phyloP scores from a whole-genome alignment of 1,284 basidiomycete species.

The Puccinia polysora region DNA sequence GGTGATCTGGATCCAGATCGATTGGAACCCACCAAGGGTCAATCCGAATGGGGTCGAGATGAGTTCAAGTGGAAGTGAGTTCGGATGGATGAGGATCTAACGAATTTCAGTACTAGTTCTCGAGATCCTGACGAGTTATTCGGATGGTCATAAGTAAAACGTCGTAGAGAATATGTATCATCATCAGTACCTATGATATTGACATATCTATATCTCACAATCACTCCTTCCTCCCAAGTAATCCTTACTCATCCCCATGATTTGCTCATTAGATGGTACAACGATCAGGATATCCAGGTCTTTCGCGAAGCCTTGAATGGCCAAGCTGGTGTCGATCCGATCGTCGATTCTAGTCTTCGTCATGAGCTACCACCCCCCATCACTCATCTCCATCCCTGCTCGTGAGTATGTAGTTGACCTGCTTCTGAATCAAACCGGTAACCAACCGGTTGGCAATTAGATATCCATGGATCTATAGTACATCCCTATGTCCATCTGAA shows the following conservation, averaged over 20 bases:
- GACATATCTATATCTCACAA: too few species aligned
- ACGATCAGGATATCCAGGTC: constrained; percentile 30
- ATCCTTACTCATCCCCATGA: too few species aligned
- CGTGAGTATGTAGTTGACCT: too few species aligned
- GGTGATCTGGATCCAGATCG: constrained; percentile 8
- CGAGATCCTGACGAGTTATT: background rate
- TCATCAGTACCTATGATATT: too few species aligned
- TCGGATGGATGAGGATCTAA: too few species aligned
- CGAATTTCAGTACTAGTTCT: background rate
- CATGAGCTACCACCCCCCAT: background rate
- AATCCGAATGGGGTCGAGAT: background rate
- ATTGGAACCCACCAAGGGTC: background rate
- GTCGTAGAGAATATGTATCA: too few species aligned
- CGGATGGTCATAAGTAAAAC: too few species aligned
- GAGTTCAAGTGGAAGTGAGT: constrained; percentile 25
- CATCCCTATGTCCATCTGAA: too few species aligned
- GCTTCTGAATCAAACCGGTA: too few species aligned
- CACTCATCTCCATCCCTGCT: background rate
- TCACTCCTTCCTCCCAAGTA: too few species aligned
- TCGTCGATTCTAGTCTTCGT: background rate
- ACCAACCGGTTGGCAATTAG: too few species aligned
- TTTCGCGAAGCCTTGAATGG: constrained; percentile 25
- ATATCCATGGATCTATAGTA: too few species aligned
- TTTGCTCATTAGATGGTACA: constrained; percentile 42
- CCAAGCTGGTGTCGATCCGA: background rate